A percentile compares a stretch with the other conserved stretches of the same genome.
phyloP scores from a whole-genome alignment of 2,329 filamentous ascomycete genomes.

The Exophiala lecanii-corni region DNA sequence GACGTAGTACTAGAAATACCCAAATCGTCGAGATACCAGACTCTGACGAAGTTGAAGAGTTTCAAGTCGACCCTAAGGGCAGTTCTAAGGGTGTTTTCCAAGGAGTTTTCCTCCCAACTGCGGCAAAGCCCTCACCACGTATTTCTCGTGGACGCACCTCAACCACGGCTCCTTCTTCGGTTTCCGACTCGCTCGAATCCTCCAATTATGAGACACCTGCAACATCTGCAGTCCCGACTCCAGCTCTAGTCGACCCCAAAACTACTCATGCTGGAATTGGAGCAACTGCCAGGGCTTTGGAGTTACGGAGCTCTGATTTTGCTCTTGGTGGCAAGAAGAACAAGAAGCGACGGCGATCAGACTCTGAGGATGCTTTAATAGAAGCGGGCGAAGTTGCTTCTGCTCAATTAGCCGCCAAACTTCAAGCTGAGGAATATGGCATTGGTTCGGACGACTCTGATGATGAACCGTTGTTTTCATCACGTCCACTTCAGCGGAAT shows the following conservation, averaged over 20 bases:
- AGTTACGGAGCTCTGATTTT: slow-evolving; percentile 44
- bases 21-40: slow-evolving; percentile 22
- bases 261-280: slow-evolving; percentile 29
- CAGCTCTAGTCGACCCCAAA: slow-evolving; percentile 34
- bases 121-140: slow-evolving; percentile 2
- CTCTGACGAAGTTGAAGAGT: slow-evolving; percentile 22
- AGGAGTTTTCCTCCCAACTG: slow-evolving; percentile 18
- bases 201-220: slow-evolving; percentile 57
- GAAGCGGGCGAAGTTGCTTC: slow-evolving; percentile 40
- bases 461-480: not conserved
- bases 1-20: slow-evolving; percentile 13
- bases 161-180: slow-evolving; percentile 39
- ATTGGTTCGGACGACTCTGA: slow-evolving; percentile 21
- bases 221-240: slow-evolving; percentile 56
- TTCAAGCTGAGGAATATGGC: slow-evolving; percentile 55
- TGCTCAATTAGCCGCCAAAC: slow-evolving; percentile 50
- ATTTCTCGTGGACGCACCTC: slow-evolving; percentile 12
- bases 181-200: slow-evolving; percentile 37
- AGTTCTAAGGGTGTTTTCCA: slow-evolving; percentile 7
- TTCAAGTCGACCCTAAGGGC: slow-evolving; percentile 10
- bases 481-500: not conserved
- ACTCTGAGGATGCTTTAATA: slow-evolving; percentile 37
- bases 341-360: slow-evolving; percentile 33
- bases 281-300: slow-evolving; percentile 43
- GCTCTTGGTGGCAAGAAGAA: slow-evolving; percentile 39